These are phyloP conservation scores for Pisolithus orientalis DNA, from an alignment of 768 basidiomycete genomes.

Conservation along the genomic window DNA sequence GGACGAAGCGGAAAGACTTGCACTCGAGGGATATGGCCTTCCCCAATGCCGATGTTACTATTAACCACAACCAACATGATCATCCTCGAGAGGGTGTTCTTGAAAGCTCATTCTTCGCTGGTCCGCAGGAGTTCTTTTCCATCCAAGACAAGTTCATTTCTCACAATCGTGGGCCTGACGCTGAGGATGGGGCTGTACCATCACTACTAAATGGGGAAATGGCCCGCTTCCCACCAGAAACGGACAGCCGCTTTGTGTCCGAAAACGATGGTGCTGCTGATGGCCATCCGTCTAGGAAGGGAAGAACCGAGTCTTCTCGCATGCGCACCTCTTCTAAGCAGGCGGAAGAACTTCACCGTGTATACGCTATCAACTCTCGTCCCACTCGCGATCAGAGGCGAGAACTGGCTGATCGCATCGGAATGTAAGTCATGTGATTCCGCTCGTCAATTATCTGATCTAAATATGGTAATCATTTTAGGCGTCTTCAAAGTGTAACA, in stretches of 20 bases:
- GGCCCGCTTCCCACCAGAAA: slow-evolving; percentile 44
- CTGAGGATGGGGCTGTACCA: slow-evolving; percentile 19
- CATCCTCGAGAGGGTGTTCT: slow-evolving; percentile 14
- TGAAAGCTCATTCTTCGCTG: slow-evolving; percentile 27
- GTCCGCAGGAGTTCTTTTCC: slow-evolving; percentile 23
- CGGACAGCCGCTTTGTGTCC: slow-evolving; percentile 46
- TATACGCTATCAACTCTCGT: slow-evolving; percentile 59
- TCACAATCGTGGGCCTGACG: slow-evolving; percentile 27
- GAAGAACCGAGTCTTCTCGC: slow-evolving; percentile 33
- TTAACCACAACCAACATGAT: slow-evolving; percentile 5
- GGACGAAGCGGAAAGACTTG: slow-evolving; percentile 26
- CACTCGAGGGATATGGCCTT: slow-evolving; percentile 24
- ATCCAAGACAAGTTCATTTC: slow-evolving; percentile 27
- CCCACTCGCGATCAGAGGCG: slow-evolving; percentile 65
- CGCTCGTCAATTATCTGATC: slow-evolving; percentile 14
- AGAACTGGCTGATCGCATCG: slow-evolving; percentile 58
- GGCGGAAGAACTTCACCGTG: slow-evolving; percentile 60
- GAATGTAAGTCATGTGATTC: slow-evolving; percentile 53
- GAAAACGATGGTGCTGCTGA: slow-evolving; percentile 34
- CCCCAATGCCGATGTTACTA: slow-evolving; percentile 9
- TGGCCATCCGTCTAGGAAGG: slow-evolving; percentile 24
- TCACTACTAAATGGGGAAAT: slow-evolving; percentile 36
- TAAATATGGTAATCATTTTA: slow-evolving; percentile 26
- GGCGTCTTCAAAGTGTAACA: slow-evolving; percentile 74
- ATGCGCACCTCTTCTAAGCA: slow-evolving; percentile 60